Evolutionary conservation across 2,329 filamentous ascomycete species (phyloP).

Genomic region (Aspergillus amoenus): DNA sequence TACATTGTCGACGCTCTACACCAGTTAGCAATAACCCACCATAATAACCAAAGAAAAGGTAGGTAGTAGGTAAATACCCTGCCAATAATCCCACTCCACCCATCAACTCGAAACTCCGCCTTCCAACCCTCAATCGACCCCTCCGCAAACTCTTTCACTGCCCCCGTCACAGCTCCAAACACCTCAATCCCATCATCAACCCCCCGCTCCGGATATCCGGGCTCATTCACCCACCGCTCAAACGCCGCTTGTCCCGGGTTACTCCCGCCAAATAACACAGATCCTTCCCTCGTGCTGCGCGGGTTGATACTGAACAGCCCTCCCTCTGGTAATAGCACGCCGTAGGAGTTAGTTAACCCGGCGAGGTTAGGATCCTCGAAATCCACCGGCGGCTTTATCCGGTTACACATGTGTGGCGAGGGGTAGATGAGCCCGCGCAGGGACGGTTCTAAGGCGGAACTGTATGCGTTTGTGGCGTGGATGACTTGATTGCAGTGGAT

Average conservation of each 20-base stretch:
- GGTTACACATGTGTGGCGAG: conserved; percentile 4
- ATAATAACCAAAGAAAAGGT: background rate
- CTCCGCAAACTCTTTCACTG: background rate
- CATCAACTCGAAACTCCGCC: background rate
- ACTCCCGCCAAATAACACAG: background rate
- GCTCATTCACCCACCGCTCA: background rate
- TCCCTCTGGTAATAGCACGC: background rate
- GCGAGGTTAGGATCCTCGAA: background rate
- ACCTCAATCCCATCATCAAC: background rate
- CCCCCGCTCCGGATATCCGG: background rate
- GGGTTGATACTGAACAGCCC: conserved; percentile 2
- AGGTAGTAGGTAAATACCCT: background rate
- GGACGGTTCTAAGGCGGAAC: conserved; percentile 2
- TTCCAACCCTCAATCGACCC: background rate
- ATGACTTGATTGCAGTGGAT: background rate
- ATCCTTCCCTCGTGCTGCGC: background rate
- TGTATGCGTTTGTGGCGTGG: conserved; percentile 6
- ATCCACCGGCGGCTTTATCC: background rate
- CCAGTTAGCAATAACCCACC: background rate
- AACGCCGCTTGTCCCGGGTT: background rate
- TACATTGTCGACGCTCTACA: conserved; percentile 2
- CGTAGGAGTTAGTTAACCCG: background rate
- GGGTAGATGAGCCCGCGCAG: conserved; percentile 2
- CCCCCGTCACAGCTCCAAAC: background rate
- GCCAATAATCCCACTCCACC: conserved; percentile 2